Evolutionary conservation across 768 basidiomycete genomes (phyloP).

Genomic region (Lentinus tigrinus): DNA sequence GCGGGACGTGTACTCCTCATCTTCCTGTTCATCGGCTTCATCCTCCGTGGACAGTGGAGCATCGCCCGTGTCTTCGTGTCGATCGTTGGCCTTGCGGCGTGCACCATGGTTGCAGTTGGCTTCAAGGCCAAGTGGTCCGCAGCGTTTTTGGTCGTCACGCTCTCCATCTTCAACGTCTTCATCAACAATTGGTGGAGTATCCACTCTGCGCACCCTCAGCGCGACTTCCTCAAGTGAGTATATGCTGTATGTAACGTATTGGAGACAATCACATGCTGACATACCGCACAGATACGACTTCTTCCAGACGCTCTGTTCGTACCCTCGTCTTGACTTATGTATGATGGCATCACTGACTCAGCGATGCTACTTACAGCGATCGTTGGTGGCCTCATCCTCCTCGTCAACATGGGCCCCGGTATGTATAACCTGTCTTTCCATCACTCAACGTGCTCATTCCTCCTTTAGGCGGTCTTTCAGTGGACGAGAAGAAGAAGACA

Average conservation of each 20-base stretch:
- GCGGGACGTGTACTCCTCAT: constrained; percentile 96
- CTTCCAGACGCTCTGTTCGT: constrained; percentile 88
- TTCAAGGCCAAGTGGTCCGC: constrained; percentile 99
- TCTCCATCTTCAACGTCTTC: constrained; percentile 95
- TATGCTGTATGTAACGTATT: background rate
- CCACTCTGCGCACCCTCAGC: constrained; percentile 87
- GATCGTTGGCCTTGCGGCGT: constrained; percentile 86
- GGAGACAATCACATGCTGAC: constrained; percentile 20
- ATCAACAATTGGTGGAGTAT: constrained; percentile 99
- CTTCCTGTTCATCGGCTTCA: constrained; percentile 98
- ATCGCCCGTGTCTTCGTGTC: constrained; percentile 85
- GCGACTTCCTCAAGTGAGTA: constrained; percentile 95
- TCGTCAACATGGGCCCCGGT: constrained; percentile 99
- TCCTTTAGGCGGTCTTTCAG: constrained; percentile 81
- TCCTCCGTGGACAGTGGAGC: constrained; percentile 90
- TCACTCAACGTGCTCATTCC: constrained; percentile 7
- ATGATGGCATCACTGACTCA: background rate
- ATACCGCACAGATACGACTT: constrained; percentile 80
- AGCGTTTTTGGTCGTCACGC: constrained; percentile 86
- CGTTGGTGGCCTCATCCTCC: constrained; percentile 93
- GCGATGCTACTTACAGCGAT: constrained; percentile 54
- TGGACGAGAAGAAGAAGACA: constrained; percentile 99
- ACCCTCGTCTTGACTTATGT: background rate
- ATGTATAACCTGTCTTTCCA: constrained; percentile 23
- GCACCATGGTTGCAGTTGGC: constrained; percentile 94